Evolutionary conservation across 108 stramenopile genomes (phyloP).

Genomic region (Parietichytrium sp.): DNA sequence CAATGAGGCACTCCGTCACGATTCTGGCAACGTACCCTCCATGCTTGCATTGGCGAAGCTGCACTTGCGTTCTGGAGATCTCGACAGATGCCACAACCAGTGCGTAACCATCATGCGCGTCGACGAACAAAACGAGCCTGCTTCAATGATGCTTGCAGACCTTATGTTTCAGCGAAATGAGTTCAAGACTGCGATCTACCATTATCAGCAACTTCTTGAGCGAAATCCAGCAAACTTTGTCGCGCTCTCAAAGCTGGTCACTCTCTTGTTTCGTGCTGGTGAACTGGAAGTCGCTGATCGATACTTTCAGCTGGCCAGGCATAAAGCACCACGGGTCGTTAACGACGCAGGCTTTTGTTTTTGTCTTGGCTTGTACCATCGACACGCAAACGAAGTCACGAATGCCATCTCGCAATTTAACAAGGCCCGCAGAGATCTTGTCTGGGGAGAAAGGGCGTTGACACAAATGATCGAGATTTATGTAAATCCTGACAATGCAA

Average conservation of each 20-base stretch:
- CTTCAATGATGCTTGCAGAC: slow-evolving; percentile 61
- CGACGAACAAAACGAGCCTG: slow-evolving; percentile 47
- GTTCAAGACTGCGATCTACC: slow-evolving; percentile 51
- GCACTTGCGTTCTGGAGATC: slow-evolving; percentile 43
- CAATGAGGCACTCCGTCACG: slow-evolving; percentile 44
- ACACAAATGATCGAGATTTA: slow-evolving; percentile 64
- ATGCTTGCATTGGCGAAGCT: slow-evolving; percentile 59
- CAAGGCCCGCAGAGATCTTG: slow-evolving; percentile 51
- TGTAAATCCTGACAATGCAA: slow-evolving; percentile 62
- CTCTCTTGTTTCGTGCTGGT: slow-evolving; percentile 56
- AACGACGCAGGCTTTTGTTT: slow-evolving; percentile 57
- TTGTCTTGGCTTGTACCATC: slow-evolving; percentile 59
- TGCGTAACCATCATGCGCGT: slow-evolving; percentile 47
- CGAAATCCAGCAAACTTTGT: slow-evolving; percentile 51
- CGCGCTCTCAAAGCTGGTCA: slow-evolving; percentile 53
- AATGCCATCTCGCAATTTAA: slow-evolving; percentile 63
- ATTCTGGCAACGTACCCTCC: slow-evolving; percentile 41
- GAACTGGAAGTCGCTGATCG: slow-evolving; percentile 52
- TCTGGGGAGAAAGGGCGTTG: slow-evolving; percentile 59
- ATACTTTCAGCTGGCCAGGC: slow-evolving; percentile 53
- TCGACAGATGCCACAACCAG: slow-evolving; percentile 50
- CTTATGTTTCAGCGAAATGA: slow-evolving; percentile 43
- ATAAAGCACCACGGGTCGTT: slow-evolving; percentile 35
- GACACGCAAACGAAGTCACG: slow-evolving; percentile 55
- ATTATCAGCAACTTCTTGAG: slow-evolving; percentile 47